Evolutionary conservation across 305 asterid genomes (phyloP).

Genomic region (Fraxinus floribunda): DNA sequence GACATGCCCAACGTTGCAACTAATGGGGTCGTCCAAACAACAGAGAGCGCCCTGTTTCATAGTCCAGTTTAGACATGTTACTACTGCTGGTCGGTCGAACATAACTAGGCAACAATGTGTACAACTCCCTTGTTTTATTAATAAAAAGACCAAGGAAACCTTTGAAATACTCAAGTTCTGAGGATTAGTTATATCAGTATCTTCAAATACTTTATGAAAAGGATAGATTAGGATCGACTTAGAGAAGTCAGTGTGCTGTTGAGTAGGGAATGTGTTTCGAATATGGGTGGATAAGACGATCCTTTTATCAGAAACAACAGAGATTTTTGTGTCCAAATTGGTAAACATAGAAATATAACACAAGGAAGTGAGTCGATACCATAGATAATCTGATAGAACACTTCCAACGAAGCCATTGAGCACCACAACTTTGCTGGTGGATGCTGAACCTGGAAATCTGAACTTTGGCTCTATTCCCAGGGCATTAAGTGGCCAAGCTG

Average conservation of each 20-base stretch:
- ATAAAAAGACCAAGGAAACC: background rate
- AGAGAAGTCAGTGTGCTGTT: background rate
- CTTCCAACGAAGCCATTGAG: constrained; percentile 71
- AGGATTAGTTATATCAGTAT: background rate
- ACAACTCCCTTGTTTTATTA: background rate
- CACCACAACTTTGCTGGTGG: constrained; percentile 50
- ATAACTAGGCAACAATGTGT: background rate
- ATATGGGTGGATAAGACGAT: background rate
- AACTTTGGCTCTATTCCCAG: constrained; percentile 70
- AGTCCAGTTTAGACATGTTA: background rate
- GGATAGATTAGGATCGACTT: background rate
- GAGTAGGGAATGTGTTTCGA: background rate
- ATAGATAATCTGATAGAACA: constrained; percentile 67
- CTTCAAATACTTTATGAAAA: background rate
- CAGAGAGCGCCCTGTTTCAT: constrained; percentile 67
- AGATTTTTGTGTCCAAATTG: background rate
- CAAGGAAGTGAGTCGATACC: constrained; percentile 35
- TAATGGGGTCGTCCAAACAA: constrained; percentile 73
- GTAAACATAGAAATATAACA: background rate
- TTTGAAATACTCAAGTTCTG: background rate
- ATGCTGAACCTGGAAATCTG: constrained; percentile 61
- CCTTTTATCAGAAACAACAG: background rate
- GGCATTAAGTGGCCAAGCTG: constrained; percentile 66
- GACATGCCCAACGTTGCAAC: constrained; percentile 84
- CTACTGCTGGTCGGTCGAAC: background rate